Evolutionary conservation across 768 basidiomycete species (phyloP).

Genomic region (Leccinum subgranulosum): DNA sequence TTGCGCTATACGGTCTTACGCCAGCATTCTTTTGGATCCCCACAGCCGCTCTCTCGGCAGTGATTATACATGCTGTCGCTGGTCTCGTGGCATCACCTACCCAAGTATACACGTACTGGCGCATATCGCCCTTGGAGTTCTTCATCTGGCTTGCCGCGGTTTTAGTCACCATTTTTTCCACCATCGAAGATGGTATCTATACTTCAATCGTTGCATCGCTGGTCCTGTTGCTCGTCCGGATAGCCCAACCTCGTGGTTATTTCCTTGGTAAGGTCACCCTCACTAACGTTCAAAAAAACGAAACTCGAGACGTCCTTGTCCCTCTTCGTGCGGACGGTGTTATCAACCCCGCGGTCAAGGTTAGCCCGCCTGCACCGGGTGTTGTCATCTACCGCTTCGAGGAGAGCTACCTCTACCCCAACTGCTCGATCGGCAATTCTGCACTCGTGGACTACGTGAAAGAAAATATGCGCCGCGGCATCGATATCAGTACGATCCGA

Average conservation of each 20-base stretch:
- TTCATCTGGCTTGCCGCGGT: slow-evolving; percentile 86
- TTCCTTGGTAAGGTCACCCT: slow-evolving; percentile 88
- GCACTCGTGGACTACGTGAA: slow-evolving; percentile 81
- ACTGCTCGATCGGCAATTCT: slow-evolving; percentile 65
- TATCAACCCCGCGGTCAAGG: slow-evolving; percentile 65
- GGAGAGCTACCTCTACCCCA: slow-evolving; percentile 87
- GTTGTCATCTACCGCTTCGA: slow-evolving; percentile 90
- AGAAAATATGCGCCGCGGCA: slow-evolving; percentile 68
- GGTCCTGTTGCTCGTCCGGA: slow-evolving; percentile 76
- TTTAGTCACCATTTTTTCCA: slow-evolving; percentile 86
- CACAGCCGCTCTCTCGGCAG: slow-evolving; percentile 76
- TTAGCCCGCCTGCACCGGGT: slow-evolving; percentile 79
- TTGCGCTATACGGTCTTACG: slow-evolving; percentile 93
- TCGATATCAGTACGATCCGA: slow-evolving; percentile 62
- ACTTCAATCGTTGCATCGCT: slow-evolving; percentile 78
- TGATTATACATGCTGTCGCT: slow-evolving; percentile 92
- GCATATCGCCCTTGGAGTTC: slow-evolving; percentile 90
- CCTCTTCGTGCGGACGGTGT: slow-evolving; percentile 64
- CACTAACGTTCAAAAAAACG: slow-evolving; percentile 34
- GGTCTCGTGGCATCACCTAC: slow-evolving; percentile 83
- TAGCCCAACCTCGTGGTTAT: slow-evolving; percentile 83
- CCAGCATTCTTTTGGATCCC: slow-evolving; percentile 92
- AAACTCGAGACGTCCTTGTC: slow-evolving; percentile 75
- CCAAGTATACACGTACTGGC: slow-evolving; percentile 88
- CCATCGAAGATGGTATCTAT: slow-evolving; percentile 92